These are phyloP conservation scores for Pythium rhizo-oryzae DNA, from an alignment of 352 stramenopile genomes.

Conservation along the genomic window DNA sequence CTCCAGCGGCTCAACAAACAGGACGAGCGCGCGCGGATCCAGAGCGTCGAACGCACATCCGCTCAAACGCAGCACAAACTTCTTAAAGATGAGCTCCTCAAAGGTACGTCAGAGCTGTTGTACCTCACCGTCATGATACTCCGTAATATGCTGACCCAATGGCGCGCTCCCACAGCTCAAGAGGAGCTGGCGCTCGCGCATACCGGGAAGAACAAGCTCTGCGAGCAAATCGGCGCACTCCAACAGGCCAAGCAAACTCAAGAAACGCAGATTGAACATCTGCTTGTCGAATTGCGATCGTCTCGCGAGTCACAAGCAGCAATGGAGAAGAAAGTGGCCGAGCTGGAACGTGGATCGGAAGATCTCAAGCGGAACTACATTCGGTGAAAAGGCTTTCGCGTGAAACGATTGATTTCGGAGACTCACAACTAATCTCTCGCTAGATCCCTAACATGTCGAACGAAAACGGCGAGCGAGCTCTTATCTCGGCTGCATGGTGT, in stretches of 20 bases:
- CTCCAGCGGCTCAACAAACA: slow-evolving; percentile 54
- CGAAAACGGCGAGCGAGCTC: slow-evolving; percentile 53
- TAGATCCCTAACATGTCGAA: slow-evolving; percentile 61
- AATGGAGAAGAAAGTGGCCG: slow-evolving; percentile 51
- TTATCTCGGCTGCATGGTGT: slow-evolving; percentile 37
- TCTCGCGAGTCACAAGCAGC: slow-evolving; percentile 47
- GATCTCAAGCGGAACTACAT: slow-evolving; percentile 64
- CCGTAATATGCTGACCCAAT: not conserved
- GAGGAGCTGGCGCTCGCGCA: slow-evolving; percentile 54
- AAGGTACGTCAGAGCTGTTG: slow-evolving; percentile 31
- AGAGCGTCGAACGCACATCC: slow-evolving; percentile 52
- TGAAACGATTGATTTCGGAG: too few species aligned
- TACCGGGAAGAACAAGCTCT: slow-evolving; percentile 51
- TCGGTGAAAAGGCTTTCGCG: slow-evolving; percentile 25
- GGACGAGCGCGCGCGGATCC: slow-evolving; percentile 47
- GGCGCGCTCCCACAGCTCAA: slow-evolving; percentile 39
- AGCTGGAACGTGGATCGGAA: slow-evolving; percentile 38
- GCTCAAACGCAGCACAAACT: slow-evolving; percentile 49
- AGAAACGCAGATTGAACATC: slow-evolving; percentile 41
- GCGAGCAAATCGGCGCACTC: slow-evolving; percentile 58
- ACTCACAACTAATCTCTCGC: not conserved
- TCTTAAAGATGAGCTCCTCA: slow-evolving; percentile 55
- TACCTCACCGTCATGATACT: not conserved
- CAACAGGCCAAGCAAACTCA: slow-evolving; percentile 52
- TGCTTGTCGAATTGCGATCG: slow-evolving; percentile 48